Evolutionary conservation across 129 eudicot species (phyloP).

Genomic region (Mikania micrantha): DNA sequence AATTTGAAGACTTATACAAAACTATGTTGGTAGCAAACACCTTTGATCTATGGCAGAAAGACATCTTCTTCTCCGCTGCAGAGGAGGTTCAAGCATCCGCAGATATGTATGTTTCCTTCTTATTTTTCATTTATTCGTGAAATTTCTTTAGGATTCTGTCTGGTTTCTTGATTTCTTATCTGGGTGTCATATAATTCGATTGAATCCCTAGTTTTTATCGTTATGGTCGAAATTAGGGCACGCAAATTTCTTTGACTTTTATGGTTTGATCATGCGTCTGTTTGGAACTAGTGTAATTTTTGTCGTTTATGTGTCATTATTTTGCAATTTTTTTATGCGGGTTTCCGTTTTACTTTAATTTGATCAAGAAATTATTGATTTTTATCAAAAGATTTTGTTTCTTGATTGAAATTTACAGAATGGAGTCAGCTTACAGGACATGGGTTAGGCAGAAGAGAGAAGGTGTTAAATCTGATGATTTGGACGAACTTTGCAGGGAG

Average conservation of each 20-base stretch:
- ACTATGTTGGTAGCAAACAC: conserved; percentile 58
- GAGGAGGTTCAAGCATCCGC: conserved; percentile 95
- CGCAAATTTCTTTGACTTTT: conserved; percentile 1
- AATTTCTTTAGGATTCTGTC: conserved; percentile 2
- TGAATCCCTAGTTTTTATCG: background rate
- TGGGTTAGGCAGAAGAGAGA: conserved; percentile 76
- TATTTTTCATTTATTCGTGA: background rate
- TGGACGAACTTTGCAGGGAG: conserved; percentile 70
- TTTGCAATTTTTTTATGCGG: conserved; percentile 7
- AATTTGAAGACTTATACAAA: background rate
- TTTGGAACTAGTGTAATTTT: background rate
- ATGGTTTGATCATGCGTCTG: background rate
- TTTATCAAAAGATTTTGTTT: background rate
- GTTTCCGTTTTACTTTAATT: conserved; percentile 5
- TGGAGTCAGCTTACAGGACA: conserved; percentile 91
- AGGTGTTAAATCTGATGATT: conserved; percentile 35
- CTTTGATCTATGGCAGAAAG: conserved; percentile 94
- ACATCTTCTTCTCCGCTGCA: conserved; percentile 78
- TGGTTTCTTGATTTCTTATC: conserved; percentile 4
- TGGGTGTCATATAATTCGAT: conserved; percentile 14
- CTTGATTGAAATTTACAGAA: conserved; percentile 28
- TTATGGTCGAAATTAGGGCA: conserved; percentile 7
- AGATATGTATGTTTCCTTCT: conserved; percentile 49
- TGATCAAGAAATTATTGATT: background rate
- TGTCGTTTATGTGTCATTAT: background rate